Percentiles rank a stretch among this genome's conserved stretches.
phyloP scores from a whole-genome alignment of 2,329 filamentous ascomycete species.

The Trichoderma oligosporum region DNA sequence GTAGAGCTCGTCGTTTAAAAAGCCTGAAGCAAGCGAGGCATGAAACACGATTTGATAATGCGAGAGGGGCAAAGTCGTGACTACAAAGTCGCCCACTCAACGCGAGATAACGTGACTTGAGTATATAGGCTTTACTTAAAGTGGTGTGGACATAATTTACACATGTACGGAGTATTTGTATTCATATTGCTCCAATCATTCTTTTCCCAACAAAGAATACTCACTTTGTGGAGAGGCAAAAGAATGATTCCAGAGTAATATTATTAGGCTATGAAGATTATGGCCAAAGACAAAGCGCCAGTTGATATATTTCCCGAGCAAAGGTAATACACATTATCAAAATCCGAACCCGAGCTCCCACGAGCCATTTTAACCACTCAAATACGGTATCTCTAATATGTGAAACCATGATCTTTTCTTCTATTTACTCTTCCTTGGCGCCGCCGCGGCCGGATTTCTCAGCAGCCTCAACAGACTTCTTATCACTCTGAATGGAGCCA shows the following conservation, averaged over 20 bases:
- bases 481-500: slow-evolving; percentile 80
- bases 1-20: background rate
- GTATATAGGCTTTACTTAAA: background rate
- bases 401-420: background rate
- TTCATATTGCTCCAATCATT: no score
- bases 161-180: no score
- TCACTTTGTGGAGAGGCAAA: no score
- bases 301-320: background rate
- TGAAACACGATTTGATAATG: background rate
- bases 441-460: slow-evolving; percentile 71
- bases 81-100: slow-evolving; percentile 25
- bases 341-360: slow-evolving; percentile 2
- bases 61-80: slow-evolving; percentile 29
- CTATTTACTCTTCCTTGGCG: slow-evolving; percentile 64
- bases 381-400: background rate
- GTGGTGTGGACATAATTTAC: no score
- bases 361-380: background rate
- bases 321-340: slow-evolving; percentile 6
- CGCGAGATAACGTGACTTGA: slow-evolving; percentile 32
- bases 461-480: slow-evolving; percentile 77
- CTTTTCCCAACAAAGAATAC: no score
- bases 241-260: background rate
- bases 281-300: background rate
- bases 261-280: background rate
- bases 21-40: background rate